Conservation (phyloP, 2,329 filamentous ascomycete species). For the Bisporella sp. region DNA sequence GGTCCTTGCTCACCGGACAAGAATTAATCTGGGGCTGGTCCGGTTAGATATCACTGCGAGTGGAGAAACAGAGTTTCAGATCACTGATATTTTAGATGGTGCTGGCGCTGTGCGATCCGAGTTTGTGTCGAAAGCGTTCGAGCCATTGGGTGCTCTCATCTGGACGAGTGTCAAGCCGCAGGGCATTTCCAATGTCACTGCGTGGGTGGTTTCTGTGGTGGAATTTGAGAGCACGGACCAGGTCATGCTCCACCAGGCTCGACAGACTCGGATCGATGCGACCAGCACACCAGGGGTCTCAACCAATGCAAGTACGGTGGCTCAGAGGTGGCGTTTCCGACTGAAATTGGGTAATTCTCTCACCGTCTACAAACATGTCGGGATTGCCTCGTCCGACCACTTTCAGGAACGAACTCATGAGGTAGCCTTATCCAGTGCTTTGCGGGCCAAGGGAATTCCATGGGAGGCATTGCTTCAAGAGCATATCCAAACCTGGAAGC, state of each 20-base stretch:
- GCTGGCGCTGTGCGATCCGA: neutral
- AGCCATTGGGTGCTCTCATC: neutral
- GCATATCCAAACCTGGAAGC: conserved; percentile 11
- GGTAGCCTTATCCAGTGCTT: conserved; percentile 35
- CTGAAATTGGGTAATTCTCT: conserved; percentile 43
- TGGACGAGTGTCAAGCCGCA: neutral
- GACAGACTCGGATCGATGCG: neutral
- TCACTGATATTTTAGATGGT: neutral
- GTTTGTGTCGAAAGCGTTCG: neutral
- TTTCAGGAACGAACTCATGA: conserved; percentile 44
- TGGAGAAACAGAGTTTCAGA: neutral
- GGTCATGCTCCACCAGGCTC: neutral
- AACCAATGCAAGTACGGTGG: conserved; percentile 37
- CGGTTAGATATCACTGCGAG: neutral
- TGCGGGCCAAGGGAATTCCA: conserved; percentile 4
- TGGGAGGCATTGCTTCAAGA: conserved; percentile 5
- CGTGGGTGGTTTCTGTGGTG: neutral
- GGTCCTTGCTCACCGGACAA: neutral
- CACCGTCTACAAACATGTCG: conserved; percentile 54
- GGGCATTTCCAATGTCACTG: neutral
- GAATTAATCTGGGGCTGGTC: neutral
- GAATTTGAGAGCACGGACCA: neutral
- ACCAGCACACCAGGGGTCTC: conserved; percentile 31
- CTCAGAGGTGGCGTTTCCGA: conserved; percentile 44
- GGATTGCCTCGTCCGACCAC: conserved; percentile 54